Base-by-base conservation (phyloP, 805 yeast genomes). In the Metschnikowia vanudenii region DNA sequence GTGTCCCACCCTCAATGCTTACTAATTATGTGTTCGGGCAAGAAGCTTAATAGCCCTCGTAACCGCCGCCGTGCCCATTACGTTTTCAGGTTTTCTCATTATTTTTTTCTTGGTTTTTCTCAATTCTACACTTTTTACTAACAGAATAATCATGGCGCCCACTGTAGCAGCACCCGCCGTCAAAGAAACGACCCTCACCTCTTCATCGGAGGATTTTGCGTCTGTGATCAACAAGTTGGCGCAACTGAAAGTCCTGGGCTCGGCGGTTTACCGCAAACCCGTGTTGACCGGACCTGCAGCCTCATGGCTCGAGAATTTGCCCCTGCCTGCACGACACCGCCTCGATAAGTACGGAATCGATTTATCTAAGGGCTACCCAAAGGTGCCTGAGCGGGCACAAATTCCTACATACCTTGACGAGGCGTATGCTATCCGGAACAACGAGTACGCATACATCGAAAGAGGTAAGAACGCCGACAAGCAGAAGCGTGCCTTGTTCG, bases 401-500 rank as follows among this genome's bases (percentile, higher is more conserved):
- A 59, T 62, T 29, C 67, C 67, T 3, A 52, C 52, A 17, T 63
- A 52, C 35, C 51, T 60, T 11, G 66, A 63, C 40, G 65, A 63
- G 47, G 67, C 62, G 4, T 51, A 22, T 20, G 47, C 35, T 20
- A 49, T 63, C 43, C 52, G 67, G 37, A 52, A 57, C 54, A 54
- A 54, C 37, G 64, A 55, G 37, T 50, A 40, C 45, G 60, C 62
- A 2, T 63, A 57, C 44, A 49, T 59, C 14, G 67, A 63, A 33
- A 47, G 67, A 31, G 67, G 61, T 9, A 51, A 51, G 45, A 55
- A 54, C 26, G 67, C 67, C 26, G 67, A 63, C 45, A 64, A 64
- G 1, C 62, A 62, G 34, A 63, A 62, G 53, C 59, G 57, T 49
- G 66, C 67, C 2, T 54, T 63, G 50, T 59, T 63, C 18, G 63